Percentiles rank a stretch among this genome's conserved stretches.
phyloP scores from a whole-genome alignment of 202 grass and related monocot genomes.

The Brachypodium distachyon region DNA sequence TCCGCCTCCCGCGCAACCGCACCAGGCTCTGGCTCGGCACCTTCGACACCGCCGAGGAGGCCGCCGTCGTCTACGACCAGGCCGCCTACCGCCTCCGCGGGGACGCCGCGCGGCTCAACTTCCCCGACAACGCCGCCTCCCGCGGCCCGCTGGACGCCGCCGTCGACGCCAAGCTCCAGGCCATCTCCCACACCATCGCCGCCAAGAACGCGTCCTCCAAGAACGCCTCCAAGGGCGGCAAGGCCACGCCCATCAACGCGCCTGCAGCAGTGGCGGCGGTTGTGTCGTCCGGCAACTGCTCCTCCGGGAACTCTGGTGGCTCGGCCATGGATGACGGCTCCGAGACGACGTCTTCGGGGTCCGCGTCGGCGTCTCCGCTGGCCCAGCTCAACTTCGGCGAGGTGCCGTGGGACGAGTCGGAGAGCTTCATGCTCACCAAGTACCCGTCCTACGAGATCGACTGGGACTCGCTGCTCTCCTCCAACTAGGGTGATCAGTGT shows the following conservation, averaged over 20 bases:
- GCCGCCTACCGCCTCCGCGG: slow-evolving; percentile 39
- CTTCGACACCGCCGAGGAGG: slow-evolving; percentile 89
- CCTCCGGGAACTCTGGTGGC: slow-evolving; percentile 6
- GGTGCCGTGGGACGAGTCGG: slow-evolving; percentile 49
- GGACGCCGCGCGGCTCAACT: slow-evolving; percentile 33
- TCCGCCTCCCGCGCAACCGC: slow-evolving; percentile 42
- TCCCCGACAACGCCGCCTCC: slow-evolving; percentile 29
- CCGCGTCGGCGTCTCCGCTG: background rate
- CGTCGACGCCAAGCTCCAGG: slow-evolving; percentile 46
- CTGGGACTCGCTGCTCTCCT: slow-evolving; percentile 43
- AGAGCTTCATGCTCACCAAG: slow-evolving; percentile 36
- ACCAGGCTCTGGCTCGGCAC: slow-evolving; percentile 83
- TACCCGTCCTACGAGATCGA: slow-evolving; percentile 60
- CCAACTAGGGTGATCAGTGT: background rate
- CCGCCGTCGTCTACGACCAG: slow-evolving; percentile 52
- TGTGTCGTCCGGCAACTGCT: background rate
- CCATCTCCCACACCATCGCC: slow-evolving; percentile 45
- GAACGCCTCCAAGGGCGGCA: background rate
- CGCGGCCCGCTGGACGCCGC: slow-evolving; percentile 29
- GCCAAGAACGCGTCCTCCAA: background rate
- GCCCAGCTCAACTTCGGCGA: slow-evolving; percentile 47
- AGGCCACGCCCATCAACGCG: slow-evolving; percentile 5
- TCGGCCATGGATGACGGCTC: slow-evolving; percentile 5
- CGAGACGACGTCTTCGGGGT: background rate
- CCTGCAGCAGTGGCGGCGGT: background rate